A percentile compares a stretch with the other conserved stretches of the same genome.
Conservation (phyloP, 192 early-diverging fungal genomes). For the Coemansia sp. region DNA sequence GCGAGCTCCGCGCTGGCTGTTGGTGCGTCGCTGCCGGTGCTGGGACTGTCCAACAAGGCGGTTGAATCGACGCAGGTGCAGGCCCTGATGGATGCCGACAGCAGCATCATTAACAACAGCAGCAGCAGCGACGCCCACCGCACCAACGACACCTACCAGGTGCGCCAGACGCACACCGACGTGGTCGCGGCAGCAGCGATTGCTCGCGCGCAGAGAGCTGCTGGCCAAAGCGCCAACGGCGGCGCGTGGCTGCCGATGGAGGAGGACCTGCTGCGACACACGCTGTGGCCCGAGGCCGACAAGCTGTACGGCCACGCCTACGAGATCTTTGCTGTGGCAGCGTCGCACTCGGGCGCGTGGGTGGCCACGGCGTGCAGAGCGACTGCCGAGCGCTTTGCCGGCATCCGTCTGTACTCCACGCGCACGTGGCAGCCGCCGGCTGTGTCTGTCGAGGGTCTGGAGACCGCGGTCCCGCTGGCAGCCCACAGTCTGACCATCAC, state of each 20-base stretch:
- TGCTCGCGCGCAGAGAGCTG: conserved; percentile 23
- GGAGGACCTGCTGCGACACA: conserved; percentile 83
- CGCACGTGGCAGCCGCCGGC: conserved; percentile 32
- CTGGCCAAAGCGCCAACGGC: conserved; percentile 11
- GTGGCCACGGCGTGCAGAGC: conserved; percentile 66
- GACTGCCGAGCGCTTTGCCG: conserved; percentile 28
- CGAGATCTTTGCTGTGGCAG: conserved; percentile 81
- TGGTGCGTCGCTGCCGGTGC: conserved; percentile 78
- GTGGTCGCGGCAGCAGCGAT: conserved; percentile 51
- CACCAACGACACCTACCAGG: conserved; percentile 58
- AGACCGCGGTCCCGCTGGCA: conserved; percentile 58
- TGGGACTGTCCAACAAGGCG: conserved; percentile 97
- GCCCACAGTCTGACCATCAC: conserved; percentile 87
- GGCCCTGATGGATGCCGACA: conserved; percentile 6
- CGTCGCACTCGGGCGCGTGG: conserved; percentile 64
- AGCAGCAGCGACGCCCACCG: background rate
- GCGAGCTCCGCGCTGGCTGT: conserved; percentile 53
- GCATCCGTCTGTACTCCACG: conserved; percentile 39
- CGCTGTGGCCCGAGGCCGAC: conserved; percentile 94
- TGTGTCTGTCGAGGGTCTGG: background rate
- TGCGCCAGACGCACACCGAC: conserved; percentile 61
- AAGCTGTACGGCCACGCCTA: conserved; percentile 98
- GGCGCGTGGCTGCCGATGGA: conserved; percentile 72
- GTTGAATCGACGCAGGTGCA: conserved; percentile 57
- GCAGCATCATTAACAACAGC: background rate